Conservation (phyloP, 768 basidiomycete species). For the Russula dissimulans region DNA sequence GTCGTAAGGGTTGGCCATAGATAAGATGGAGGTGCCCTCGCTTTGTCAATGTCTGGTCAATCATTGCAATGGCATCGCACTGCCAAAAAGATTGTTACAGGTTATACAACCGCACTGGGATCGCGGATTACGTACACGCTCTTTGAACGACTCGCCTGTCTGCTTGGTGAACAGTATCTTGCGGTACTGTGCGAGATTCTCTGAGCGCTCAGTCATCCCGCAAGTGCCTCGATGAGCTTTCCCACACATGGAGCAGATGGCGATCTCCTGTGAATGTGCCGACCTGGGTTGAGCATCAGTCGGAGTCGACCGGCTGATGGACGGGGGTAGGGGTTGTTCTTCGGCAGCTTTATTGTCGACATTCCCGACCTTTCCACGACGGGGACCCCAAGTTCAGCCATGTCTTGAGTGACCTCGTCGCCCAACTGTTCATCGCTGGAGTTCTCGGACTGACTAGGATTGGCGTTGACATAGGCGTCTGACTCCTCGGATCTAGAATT, state of each 20-base stretch:
- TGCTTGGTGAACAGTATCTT: slow-evolving; percentile 53
- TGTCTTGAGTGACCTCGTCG: neutral
- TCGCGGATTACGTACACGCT: slow-evolving; percentile 38
- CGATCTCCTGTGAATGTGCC: slow-evolving; percentile 12
- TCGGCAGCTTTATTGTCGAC: neutral
- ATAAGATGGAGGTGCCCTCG: slow-evolving; percentile 52
- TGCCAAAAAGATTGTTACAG: slow-evolving; percentile 24
- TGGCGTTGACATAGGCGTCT: slow-evolving; percentile 29
- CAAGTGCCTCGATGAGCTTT: slow-evolving; percentile 35
- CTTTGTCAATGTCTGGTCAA: slow-evolving; percentile 52
- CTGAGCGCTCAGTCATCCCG: slow-evolving; percentile 53
- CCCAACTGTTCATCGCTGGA: neutral
- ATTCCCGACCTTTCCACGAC: neutral
- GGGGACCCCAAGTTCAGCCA: neutral
- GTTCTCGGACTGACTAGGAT: slow-evolving; percentile 6
- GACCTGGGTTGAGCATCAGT: neutral
- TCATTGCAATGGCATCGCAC: slow-evolving; percentile 57
- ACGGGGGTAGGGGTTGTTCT: neutral
- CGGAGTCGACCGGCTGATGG: neutral
- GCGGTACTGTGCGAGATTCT: slow-evolving; percentile 62
- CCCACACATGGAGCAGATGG: slow-evolving; percentile 56
- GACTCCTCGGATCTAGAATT: slow-evolving; percentile 33
- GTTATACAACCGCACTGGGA: neutral
- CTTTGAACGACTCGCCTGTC: slow-evolving; percentile 58
- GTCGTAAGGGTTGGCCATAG: slow-evolving; percentile 53